Base-by-base conservation (phyloP, 805 yeast species). In the Ogataea salicorniae region DNA sequence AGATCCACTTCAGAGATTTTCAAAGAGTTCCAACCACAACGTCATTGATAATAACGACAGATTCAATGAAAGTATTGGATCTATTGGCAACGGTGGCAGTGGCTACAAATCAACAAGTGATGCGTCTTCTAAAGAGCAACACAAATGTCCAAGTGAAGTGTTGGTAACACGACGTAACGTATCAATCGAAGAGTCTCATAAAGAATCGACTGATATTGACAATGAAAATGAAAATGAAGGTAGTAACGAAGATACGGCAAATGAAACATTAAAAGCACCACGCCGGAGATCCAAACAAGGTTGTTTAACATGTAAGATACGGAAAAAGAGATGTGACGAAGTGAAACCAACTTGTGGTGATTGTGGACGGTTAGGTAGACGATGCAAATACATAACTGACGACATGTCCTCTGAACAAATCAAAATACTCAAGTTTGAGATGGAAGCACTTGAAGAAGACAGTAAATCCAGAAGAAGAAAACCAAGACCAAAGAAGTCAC, bases 241-340 rank as follows among this genome's bases (percentile, higher is more conserved):
- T 26, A 26, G 31, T 26, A 26, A 26, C 13, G 37, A 16, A 15
- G 23, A 34, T 18, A 39, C 31, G 37, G 42, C n/a, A 37, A 37
- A 37, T n/a, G 35, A 33, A 15, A 23, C 26, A 6, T 15, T 16
- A 16, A 35, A 33, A 16, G 22, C 33, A 16, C 18, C 43, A 34
- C 48, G 54, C 8, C 70, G 63, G 54, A 61, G 78, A 52, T 76
- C 86, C 1, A 75, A 69, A 53, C 70, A 70, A n/a, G 88, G 89
- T 0, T 83, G 90, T 60, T 63, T 83, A 36, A 83, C 87, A 0
- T 83, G 90, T 63, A 83, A 83, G 57, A 69, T 77, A 35, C 66
- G 89, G 39, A 83, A 82, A 70, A 80, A 79, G 57, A 70, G 79
- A 53, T 79, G 84, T 57, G 74, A 77, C 52, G 81, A 78, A 54